These are phyloP conservation scores for Crepidotus variabilis DNA, from an alignment of 768 basidiomycete species.

Conservation along the genomic window DNA sequence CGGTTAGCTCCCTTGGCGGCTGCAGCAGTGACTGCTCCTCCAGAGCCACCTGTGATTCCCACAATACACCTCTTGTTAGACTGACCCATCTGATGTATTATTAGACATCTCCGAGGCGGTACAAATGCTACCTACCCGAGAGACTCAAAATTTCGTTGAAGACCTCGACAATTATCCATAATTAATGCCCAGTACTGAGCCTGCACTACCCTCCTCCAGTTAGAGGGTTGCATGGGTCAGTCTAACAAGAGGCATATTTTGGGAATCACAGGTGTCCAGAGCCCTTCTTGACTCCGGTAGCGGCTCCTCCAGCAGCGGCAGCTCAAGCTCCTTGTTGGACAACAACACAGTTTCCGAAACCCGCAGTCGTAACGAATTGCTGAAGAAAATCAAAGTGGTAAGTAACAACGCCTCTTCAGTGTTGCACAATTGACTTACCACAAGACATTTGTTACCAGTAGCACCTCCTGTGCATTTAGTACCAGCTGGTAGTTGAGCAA, in stretches of 20 bases:
- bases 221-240: no score
- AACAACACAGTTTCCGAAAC: constrained; percentile 12
- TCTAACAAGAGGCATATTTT: background rate
- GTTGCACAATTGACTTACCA: constrained; percentile 25
- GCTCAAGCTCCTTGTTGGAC: constrained; percentile 8
- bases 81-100: no score
- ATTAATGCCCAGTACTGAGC: no score
- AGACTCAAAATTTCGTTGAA: no score
- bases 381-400: background rate
- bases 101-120: no score
- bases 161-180: no score
- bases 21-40: background rate
- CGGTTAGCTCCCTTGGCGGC: background rate
- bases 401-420: background rate
- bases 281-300: background rate
- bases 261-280: background rate
- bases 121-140: no score
- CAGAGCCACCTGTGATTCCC: background rate
- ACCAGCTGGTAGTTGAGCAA: constrained; percentile 42
- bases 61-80: background rate
- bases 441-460: constrained; percentile 42
- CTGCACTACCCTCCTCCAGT: no score
- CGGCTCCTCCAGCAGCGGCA: background rate
- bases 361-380: constrained; percentile 11
- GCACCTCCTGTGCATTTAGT: constrained; percentile 49